phyloP scores from a whole-genome alignment of 441 rosid genomes.

The Eugenia klotzschiana region DNA sequence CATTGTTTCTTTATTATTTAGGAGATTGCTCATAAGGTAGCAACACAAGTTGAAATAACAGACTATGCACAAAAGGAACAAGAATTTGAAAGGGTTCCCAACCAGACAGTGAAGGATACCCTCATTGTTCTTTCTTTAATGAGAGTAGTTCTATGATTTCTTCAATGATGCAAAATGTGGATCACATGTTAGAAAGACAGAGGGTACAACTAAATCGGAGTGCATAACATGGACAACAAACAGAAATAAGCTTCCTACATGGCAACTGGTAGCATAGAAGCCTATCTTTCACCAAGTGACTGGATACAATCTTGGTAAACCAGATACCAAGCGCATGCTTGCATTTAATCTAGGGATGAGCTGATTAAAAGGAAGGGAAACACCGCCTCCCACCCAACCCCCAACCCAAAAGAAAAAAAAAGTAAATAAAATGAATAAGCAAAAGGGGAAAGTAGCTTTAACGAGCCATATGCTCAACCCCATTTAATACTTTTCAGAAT shows the following conservation, averaged over 20 bases:
- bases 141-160: neutral
- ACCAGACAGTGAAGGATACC: neutral
- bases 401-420: neutral
- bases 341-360: neutral
- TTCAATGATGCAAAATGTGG: neutral
- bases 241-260: neutral
- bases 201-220: neutral
- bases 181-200: neutral
- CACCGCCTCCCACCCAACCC: neutral
- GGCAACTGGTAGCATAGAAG: neutral
- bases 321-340: neutral
- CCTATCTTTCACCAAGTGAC: neutral
- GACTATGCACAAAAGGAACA: neutral
- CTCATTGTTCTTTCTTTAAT: neutral
- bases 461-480: neutral
- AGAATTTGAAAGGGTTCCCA: neutral
- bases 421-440: neutral
- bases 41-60: neutral
- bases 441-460: neutral
- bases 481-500: neutral
- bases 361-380: neutral
- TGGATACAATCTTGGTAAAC: neutral
- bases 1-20: neutral
- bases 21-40: neutral
- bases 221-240: neutral